Evolutionary conservation across 2,329 filamentous ascomycete species (phyloP), one percentile per base, ranked within the genome.

Genomic region (Colletotrichum liriopes): DNA sequence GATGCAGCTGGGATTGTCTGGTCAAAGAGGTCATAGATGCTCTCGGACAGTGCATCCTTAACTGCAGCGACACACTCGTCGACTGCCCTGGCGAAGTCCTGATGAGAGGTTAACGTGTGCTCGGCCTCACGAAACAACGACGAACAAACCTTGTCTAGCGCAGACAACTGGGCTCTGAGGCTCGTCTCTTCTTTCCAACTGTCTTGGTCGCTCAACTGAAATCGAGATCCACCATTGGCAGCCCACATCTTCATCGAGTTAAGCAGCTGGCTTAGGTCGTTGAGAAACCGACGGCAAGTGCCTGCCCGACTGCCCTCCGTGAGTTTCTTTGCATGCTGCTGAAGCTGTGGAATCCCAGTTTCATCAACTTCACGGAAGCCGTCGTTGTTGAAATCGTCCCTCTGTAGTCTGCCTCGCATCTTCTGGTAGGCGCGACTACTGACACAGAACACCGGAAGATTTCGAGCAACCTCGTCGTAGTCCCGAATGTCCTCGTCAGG

Each of bases 371-470:
- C 78, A 1, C 79, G 78, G 77, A 92, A 93, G 0, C 90, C 90
- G 18, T 70, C 70, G 18, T 84, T 80, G 2, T 89, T 83, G 18
- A 81, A 75, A 2, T 83, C 81, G 63, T 93, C 90, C 55, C 87
- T 87, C 62, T 82, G 77, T 8, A 92, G 76, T 5, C 88, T 84
- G 2, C 88, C 89, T 47, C 83, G 82, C 32, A 93, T 80, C 75
- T 90, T 90, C 75, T 93, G 90, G 66, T 92, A 93, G 0, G 87
- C 90, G 60, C 87, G 83, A 58, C 88, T 89, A 68, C 88, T 91
- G 16, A 93, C 89, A 73, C 90, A 93, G 76, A 92, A 93, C 2
- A 93, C 90, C 0, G 89, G 87, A 1, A 93, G 81, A 0, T 82
- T 84, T 11, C 79, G 79, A 0, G 89, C 90, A 7, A 92, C 84